These are phyloP conservation scores for Naganishia onofrii DNA, from an alignment of 768 basidiomycete genomes.

Conservation along the genomic window DNA sequence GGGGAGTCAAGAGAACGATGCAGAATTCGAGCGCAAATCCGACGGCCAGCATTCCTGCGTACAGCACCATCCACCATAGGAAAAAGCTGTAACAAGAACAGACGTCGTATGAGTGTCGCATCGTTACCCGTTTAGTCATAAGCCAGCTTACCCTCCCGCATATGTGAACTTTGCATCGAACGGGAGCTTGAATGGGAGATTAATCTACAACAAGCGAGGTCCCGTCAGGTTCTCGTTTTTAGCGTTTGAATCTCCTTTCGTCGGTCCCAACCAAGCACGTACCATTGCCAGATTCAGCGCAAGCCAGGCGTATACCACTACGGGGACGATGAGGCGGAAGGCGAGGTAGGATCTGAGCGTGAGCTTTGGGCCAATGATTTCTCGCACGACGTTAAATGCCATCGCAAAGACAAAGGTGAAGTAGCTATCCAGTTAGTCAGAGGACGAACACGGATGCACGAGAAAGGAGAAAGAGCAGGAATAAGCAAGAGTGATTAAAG, in stretches of 20 bases:
- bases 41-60: constrained; percentile 48
- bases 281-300: constrained; percentile 55
- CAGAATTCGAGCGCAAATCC: constrained; percentile 34
- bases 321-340: constrained; percentile 52
- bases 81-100: constrained; percentile 39
- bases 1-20: constrained; percentile 51
- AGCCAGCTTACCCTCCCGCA: constrained; percentile 37
- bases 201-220: constrained; percentile 42
- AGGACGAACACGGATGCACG: too few species aligned
- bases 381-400: constrained; percentile 44
- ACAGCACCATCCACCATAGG: constrained; percentile 52
- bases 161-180: constrained; percentile 53
- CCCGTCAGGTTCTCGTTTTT: not conserved
- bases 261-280: too few species aligned
- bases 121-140: not conserved
- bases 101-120: not conserved
- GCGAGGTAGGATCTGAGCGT: constrained; percentile 50
- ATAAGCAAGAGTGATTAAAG: not conserved
- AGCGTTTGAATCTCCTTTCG: not conserved
- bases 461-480: constrained; percentile 17
- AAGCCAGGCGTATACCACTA: constrained; percentile 53
- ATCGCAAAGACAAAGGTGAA: constrained; percentile 50
- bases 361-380: constrained; percentile 54
- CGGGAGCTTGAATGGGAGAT: constrained; percentile 56
- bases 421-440: constrained; percentile 10